Percentiles rank a stretch among this genome's conserved stretches.
These are phyloP conservation scores for Dryas integrifolia DNA, from an alignment of 331 rosid species.

Conservation along the genomic window DNA sequence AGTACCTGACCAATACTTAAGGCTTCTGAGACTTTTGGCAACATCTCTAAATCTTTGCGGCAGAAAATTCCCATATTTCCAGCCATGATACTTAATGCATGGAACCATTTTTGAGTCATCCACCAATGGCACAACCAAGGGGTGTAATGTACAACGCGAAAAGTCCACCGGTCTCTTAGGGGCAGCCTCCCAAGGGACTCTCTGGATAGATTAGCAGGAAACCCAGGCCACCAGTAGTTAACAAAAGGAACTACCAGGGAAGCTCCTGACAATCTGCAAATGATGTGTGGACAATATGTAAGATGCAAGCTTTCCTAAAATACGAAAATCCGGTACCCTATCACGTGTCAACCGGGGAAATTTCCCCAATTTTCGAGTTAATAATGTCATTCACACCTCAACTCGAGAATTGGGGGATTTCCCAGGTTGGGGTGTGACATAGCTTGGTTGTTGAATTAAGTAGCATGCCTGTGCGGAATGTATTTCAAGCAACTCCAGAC, in stretches of 20 bases:
- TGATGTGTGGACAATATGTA: conserved; percentile 6
- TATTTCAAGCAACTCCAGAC: conserved; percentile 74
- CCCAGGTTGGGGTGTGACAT: no score
- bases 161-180: conserved; percentile 38
- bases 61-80: conserved; percentile 16
- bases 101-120: conserved; percentile 76
- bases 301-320: conserved; percentile 7
- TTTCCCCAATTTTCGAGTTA: no score
- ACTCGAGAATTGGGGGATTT: no score
- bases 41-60: conserved; percentile 42
- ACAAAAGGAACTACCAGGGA: conserved; percentile 71
- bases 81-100: conserved; percentile 36
- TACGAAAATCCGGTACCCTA: background rate
- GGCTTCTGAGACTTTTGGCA: conserved; percentile 33
- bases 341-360: no score
- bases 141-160: conserved; percentile 53
- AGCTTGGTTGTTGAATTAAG: background rate
- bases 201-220: conserved; percentile 42
- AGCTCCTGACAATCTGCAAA: conserved; percentile 69
- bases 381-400: no score
- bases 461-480: conserved; percentile 68
- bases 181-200: conserved; percentile 42
- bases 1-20: conserved; percentile 44
- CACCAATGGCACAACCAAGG: conserved; percentile 83
- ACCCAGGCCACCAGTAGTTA: conserved; percentile 65